These are phyloP conservation scores for Cudoniella acicularis DNA, from an alignment of 495 filamentous ascomycete species.

Conservation along the genomic window DNA sequence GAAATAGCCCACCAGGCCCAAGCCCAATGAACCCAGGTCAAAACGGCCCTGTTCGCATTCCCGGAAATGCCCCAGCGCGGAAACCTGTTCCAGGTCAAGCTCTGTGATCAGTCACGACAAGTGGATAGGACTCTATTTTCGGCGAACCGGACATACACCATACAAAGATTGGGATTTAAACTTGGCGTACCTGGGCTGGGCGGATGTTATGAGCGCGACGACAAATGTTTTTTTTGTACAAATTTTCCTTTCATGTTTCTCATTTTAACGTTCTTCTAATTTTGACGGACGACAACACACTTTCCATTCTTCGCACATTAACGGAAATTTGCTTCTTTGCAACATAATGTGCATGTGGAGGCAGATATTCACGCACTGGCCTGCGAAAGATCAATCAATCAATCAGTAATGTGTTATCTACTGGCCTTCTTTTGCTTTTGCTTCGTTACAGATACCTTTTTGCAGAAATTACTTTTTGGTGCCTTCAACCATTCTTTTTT, in stretches of 20 bases:
- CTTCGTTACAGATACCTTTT: not conserved
- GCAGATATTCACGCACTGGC: not conserved
- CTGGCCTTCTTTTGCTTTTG: not conserved
- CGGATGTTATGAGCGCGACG: not conserved
- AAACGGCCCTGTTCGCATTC: slow-evolving; percentile 29
- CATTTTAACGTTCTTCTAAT: not conserved
- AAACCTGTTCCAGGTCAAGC: slow-evolving; percentile 50
- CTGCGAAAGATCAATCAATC: too few relatives aligned
- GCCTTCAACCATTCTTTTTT: not conserved
- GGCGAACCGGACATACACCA: not conserved
- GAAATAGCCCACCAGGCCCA: slow-evolving; percentile 51
- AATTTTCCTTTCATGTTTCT: not conserved
- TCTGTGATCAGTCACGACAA: slow-evolving; percentile 26
- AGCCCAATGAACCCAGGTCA: slow-evolving; percentile 56
- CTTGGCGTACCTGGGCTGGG: not conserved
- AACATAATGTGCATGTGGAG: not conserved
- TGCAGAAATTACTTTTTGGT: not conserved
- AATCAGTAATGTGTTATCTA: not conserved
- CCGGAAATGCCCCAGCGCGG: slow-evolving; percentile 33
- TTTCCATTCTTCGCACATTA: not conserved
- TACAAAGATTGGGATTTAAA: not conserved
- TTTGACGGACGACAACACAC: not conserved
- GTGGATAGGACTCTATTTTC: not conserved
- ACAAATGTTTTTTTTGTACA: not conserved
- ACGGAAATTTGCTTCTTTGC: not conserved